phyloP scores from a whole-genome alignment of 345 rosid species.

The Eucalyptus sp. region DNA sequence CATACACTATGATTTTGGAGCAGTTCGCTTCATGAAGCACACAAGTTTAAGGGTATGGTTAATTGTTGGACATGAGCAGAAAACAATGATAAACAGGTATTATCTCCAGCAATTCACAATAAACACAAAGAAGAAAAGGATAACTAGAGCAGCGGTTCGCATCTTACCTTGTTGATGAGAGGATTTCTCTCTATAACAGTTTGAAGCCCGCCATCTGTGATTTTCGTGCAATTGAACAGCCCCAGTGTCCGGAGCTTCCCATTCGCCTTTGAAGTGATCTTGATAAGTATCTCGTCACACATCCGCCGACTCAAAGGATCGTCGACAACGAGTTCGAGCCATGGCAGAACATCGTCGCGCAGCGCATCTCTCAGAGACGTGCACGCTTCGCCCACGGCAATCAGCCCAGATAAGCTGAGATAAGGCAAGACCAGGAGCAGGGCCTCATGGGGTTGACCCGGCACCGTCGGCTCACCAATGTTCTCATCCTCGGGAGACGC shows the following conservation, averaged over 20 bases:
- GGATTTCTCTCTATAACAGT: constrained; percentile 42
- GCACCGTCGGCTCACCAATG: not conserved
- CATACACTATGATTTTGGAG: not conserved
- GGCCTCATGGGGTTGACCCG: constrained; percentile 44
- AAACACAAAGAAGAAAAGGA: not conserved
- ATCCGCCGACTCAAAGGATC: constrained; percentile 32
- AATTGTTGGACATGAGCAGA: not conserved
- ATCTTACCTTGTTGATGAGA: constrained; percentile 41
- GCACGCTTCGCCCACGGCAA: constrained; percentile 38
- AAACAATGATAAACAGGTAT: not conserved
- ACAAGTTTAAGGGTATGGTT: not conserved
- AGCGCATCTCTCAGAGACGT: constrained; percentile 34
- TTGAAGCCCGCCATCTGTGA: constrained; percentile 57
- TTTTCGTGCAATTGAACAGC: constrained; percentile 26
- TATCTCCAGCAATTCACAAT: not conserved
- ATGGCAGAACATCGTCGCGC: constrained; percentile 30
- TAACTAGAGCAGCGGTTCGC: not conserved
- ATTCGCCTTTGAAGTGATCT: constrained; percentile 32
- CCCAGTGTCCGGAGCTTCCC: constrained; percentile 37
- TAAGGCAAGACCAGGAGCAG: constrained; percentile 43
- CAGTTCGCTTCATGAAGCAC: not conserved
- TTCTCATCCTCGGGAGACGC: not conserved
- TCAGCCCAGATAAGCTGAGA: constrained; percentile 52
- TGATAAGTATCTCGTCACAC: constrained; percentile 29
- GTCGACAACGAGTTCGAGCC: constrained; percentile 39